Conservation (phyloP, 176 grass and related monocot genomes). For the Dactylis glomerata region DNA sequence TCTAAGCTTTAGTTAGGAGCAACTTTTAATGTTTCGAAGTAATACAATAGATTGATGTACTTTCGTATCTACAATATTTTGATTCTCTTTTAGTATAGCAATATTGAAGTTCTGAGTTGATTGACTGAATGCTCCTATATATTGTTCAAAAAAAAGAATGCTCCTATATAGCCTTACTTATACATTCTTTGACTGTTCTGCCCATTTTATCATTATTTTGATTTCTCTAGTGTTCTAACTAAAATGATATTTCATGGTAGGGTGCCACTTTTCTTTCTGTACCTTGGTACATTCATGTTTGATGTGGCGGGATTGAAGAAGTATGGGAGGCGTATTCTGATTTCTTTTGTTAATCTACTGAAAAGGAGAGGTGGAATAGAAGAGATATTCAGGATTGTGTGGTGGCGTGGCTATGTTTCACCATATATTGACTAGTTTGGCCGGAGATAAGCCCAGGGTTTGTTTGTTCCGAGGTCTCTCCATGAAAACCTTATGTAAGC, state of each 20-base stretch:
- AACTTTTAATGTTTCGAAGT: neutral
- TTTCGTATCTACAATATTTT: neutral
- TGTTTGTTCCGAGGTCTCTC: neutral
- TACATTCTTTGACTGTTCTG: neutral
- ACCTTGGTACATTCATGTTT: neutral
- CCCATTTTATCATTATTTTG: neutral
- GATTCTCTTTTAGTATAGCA: no score
- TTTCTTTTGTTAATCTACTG: neutral
- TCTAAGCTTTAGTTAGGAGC: neutral
- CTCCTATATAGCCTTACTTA: neutral
- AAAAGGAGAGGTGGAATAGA: neutral
- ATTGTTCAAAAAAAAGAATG: no score
- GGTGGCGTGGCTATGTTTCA: neutral
- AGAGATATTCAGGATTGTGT: slow-evolving; percentile 9
- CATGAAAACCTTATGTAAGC: neutral
- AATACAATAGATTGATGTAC: neutral
- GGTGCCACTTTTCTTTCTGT: neutral
- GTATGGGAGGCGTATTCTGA: neutral
- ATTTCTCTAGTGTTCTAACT: neutral
- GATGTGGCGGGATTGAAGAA: slow-evolving; percentile 1
- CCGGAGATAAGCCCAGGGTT: neutral
- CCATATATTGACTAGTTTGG: neutral
- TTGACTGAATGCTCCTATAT: neutral
- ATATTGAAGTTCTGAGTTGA: neutral
- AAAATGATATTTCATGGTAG: slow-evolving; percentile 7